Base-by-base conservation (phyloP, 2,329 filamentous ascomycete species). In the Aspergillus tanneri region DNA sequence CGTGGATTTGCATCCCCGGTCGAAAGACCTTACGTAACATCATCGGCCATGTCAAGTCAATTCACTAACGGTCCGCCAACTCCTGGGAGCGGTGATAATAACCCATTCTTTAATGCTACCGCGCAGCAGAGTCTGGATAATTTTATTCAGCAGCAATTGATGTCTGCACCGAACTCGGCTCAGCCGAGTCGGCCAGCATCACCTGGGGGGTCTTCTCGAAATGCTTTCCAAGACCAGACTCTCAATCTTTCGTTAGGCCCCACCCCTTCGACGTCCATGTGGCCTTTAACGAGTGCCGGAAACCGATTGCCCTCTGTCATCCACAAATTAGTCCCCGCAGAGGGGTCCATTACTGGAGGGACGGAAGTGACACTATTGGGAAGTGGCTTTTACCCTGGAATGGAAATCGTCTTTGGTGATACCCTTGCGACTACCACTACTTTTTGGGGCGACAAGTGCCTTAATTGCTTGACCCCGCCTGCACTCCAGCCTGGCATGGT, bases 331-430 rank as follows among this genome's bases (percentile, higher is more conserved):
- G 88, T 93, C 27, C 90, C 91, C 0, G 80, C 80, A 23, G 88
- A 95, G 67, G 90, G 90, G 0, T 88, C 90, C 5, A 88, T 85
- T 49, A 83, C 82, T 27, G 90, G 90, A 50, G 90, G 90, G 34
- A 90, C 89, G 43, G 90, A 96, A 66, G 89, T 96, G 3, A 92
- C 88, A 0, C 81, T 93, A 47, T 76, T 95, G 7, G 90, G 91
- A 14, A 87, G 84, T 55, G 83, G 85, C 11, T 95, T 96, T 65
- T 85, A 84, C 55, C 85, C 87, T 69, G 83, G 83, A 1, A 78
- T 95, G 53, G 87, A 91, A 53, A 88, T 96, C 46, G 87, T 90
- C 69, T 96, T 96, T 66, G 91, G 91, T 16, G 82, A 86, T 52
- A 77, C 74, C 12, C 72, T 80, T 38, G 83, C 83, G 14, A 83